Evolutionary conservation across 1,139 yeast species (phyloP).

Genomic region (Pichia sp.): DNA sequence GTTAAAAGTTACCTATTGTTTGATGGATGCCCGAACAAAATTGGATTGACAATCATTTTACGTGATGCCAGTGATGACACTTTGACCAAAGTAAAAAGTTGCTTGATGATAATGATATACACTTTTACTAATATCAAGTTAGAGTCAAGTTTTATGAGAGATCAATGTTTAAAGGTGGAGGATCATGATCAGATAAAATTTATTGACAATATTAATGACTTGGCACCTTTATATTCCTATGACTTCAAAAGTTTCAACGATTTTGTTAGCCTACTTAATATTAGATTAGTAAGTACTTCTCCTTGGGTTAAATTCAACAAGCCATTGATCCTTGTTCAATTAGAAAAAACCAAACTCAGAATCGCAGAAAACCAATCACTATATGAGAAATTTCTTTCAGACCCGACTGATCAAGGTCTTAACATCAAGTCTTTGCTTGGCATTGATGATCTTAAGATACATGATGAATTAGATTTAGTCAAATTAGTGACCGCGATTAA

Average conservation of each 20-base stretch:
- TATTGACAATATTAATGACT: neutral
- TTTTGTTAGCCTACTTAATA: slow-evolving; percentile 38
- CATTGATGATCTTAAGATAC: slow-evolving; percentile 3
- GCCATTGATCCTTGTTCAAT: slow-evolving; percentile 42
- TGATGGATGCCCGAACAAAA: slow-evolving; percentile 66
- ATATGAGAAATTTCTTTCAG: slow-evolving; percentile 21
- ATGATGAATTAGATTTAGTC: slow-evolving; percentile 27
- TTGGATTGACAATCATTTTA: slow-evolving; percentile 79
- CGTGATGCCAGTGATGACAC: slow-evolving; percentile 68
- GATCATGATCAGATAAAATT: slow-evolving; percentile 5
- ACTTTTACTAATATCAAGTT: slow-evolving; percentile 72
- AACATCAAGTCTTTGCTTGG: neutral
- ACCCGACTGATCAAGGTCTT: slow-evolving; percentile 10
- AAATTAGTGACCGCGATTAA: slow-evolving; percentile 39
- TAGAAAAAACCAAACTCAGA: slow-evolving; percentile 36
- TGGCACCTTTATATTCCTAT: slow-evolving; percentile 20
- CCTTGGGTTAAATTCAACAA: slow-evolving; percentile 45
- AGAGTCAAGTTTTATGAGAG: slow-evolving; percentile 77
- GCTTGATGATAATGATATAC: slow-evolving; percentile 75
- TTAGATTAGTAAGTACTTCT: slow-evolving; percentile 44
- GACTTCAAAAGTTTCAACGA: slow-evolving; percentile 27
- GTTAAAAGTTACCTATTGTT: slow-evolving; percentile 76
- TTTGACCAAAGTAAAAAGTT: slow-evolving; percentile 66
- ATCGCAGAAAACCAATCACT: slow-evolving; percentile 31
- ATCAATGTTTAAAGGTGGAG: slow-evolving; percentile 50